Percentiles rank a stretch among this genome's conserved stretches.
phyloP scores from a whole-genome alignment of 176 grass and related monocot genomes.

The Pharus latifolius region DNA sequence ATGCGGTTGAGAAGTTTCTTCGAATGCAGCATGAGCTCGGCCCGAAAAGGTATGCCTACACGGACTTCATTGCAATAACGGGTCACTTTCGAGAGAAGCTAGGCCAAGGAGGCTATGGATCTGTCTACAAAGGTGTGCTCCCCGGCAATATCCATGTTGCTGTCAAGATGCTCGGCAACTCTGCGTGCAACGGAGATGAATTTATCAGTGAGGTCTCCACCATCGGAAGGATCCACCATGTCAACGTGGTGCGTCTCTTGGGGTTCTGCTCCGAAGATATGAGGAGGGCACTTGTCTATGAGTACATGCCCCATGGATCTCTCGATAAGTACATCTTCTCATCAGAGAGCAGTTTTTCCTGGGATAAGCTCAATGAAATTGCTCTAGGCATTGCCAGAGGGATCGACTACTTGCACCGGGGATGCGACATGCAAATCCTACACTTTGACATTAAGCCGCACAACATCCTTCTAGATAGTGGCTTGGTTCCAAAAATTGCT shows the following conservation, averaged over 20 bases:
- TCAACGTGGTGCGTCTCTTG: slow-evolving; percentile 15
- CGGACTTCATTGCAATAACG: slow-evolving; percentile 39
- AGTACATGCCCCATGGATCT: slow-evolving; percentile 35
- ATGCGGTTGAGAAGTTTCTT: slow-evolving; percentile 33
- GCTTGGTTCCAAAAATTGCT: slow-evolving; percentile 40
- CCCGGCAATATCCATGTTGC: neutral
- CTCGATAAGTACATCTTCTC: slow-evolving; percentile 50
- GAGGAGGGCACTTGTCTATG: slow-evolving; percentile 24
- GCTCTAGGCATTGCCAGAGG: slow-evolving; percentile 20
- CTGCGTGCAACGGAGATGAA: slow-evolving; percentile 37
- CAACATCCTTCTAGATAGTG: slow-evolving; percentile 33
- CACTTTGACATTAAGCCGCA: slow-evolving; percentile 62
- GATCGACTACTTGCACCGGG: slow-evolving; percentile 39
- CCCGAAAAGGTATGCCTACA: slow-evolving; percentile 30
- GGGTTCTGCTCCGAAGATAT: slow-evolving; percentile 34
- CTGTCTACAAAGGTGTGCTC: slow-evolving; percentile 26
- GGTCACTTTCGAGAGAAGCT: slow-evolving; percentile 37
- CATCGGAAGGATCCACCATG: slow-evolving; percentile 44
- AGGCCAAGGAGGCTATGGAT: slow-evolving; percentile 39
- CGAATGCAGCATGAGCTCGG: slow-evolving; percentile 7
- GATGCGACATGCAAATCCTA: slow-evolving; percentile 35
- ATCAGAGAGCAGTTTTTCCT: neutral
- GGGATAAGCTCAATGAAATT: slow-evolving; percentile 31
- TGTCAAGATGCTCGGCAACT: slow-evolving; percentile 22
- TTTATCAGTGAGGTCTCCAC: slow-evolving; percentile 49